These are phyloP conservation scores for Neospermospora avenae DNA, from an alignment of 2,329 filamentous ascomycete genomes.

Conservation along the genomic window DNA sequence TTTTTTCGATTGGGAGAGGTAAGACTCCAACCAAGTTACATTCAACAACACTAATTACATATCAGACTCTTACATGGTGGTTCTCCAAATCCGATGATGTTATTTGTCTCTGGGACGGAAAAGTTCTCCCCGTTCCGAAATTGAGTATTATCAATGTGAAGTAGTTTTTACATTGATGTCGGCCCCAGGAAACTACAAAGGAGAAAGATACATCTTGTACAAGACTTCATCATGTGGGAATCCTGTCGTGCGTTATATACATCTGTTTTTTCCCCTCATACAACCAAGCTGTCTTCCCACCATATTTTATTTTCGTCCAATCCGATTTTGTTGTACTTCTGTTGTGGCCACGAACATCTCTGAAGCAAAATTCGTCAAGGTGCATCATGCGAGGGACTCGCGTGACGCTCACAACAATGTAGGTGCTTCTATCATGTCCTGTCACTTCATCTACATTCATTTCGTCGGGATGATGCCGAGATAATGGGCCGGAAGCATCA, in stretches of 20 bases:
- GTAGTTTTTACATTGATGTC: not conserved
- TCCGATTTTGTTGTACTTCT: not conserved
- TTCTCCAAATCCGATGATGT: constrained; percentile 11
- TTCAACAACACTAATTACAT: constrained; percentile 6
- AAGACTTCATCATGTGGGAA: not conserved
- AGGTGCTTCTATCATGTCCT: not conserved
- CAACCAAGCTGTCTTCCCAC: not conserved
- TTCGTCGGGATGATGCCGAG: not conserved
- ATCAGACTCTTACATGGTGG: constrained; percentile 12
- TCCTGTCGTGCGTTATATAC: not conserved
- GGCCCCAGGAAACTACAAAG: not conserved
- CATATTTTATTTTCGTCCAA: not conserved
- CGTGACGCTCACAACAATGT: not conserved
- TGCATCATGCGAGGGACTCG: not conserved
- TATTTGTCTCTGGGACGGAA: constrained; percentile 4
- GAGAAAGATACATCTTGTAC: not conserved
- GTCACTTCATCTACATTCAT: not conserved
- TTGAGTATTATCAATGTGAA: constrained; percentile 9
- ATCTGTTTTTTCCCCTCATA: not conserved
- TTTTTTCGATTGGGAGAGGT: constrained; percentile 1
- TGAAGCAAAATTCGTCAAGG: not conserved
- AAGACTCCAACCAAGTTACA: not conserved
- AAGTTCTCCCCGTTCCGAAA: constrained; percentile 10
- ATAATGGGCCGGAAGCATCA: not conserved
- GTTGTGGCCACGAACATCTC: not conserved